Conservation (phyloP, 1,284 basidiomycete species). For the Cutaneotrichosporon dermatis region DNA sequence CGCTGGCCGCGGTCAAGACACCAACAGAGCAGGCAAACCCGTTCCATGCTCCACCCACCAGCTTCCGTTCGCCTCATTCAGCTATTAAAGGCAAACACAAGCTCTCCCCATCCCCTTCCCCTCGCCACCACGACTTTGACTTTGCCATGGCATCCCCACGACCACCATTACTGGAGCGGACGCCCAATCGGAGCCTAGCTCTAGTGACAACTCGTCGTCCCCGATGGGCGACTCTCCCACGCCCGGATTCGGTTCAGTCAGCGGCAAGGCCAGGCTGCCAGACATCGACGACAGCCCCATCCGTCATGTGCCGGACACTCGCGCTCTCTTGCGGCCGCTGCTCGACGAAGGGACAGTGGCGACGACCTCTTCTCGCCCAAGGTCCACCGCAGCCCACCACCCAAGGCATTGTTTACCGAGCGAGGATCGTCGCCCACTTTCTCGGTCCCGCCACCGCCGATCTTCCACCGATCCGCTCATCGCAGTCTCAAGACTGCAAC, state of each 20-base stretch:
- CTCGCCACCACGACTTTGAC: constrained; percentile 40
- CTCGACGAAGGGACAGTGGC: constrained; percentile 6
- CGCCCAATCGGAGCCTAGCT: constrained; percentile 6
- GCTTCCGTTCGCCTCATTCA: constrained; percentile 15
- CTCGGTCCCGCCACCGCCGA: constrained; percentile 17
- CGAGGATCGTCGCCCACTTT: constrained; percentile 8
- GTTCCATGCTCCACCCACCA: constrained; percentile 10
- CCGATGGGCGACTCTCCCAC: constrained; percentile 39
- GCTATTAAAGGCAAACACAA: constrained; percentile 37
- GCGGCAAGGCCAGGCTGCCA: constrained; percentile 35
- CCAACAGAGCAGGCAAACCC: constrained; percentile 9
- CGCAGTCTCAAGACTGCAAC: constrained; percentile 35
- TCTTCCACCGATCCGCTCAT: constrained; percentile 35
- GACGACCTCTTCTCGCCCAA: constrained; percentile 21
- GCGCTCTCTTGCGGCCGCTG: constrained; percentile 27
- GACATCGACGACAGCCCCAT: constrained; percentile 41
- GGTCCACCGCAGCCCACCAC: constrained; percentile 2
- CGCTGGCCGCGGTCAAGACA: constrained; percentile 6
- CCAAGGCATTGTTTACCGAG: constrained; percentile 9
- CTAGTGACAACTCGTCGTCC: constrained; percentile 24
- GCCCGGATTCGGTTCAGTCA: constrained; percentile 36
- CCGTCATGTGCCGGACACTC: constrained; percentile 39
- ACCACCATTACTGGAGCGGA: constrained; percentile 9
- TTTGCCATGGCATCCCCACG: constrained; percentile 42
- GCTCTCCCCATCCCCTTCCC: constrained; percentile 40